phyloP scores from a whole-genome alignment of 2,329 filamentous ascomycete species.

The Penicillium sp. region DNA sequence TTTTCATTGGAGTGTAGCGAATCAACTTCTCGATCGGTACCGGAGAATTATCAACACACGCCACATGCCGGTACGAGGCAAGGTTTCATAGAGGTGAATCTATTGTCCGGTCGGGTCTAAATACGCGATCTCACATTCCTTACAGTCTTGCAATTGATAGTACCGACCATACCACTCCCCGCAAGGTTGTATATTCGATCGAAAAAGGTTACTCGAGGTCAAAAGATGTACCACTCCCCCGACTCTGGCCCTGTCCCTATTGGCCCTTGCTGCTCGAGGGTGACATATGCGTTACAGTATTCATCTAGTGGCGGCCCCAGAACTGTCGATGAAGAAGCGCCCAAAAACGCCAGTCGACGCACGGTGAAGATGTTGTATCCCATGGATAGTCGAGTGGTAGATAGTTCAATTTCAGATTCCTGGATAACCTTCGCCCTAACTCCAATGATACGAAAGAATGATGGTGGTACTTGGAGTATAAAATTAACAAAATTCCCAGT shows the following conservation, averaged over 20 bases:
- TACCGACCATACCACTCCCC: neutral
- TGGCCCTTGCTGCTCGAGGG: neutral
- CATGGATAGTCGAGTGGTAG: neutral
- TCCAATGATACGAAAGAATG: no score
- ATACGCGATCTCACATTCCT: constrained; percentile 3
- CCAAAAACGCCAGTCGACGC: neutral
- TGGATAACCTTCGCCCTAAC: no score
- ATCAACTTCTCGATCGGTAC: no score
- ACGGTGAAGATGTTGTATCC: constrained; percentile 6
- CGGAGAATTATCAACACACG: neutral
- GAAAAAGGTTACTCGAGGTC: neutral
- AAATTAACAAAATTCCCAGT: no score
- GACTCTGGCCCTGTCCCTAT: neutral
- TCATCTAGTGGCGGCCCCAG: neutral
- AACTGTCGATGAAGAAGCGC: neutral
- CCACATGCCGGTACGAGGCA: neutral
- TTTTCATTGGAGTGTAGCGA: no score
- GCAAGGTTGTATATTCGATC: neutral
- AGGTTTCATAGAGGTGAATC: neutral
- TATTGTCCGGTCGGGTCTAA: neutral
- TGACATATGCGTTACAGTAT: neutral
- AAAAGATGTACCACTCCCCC: neutral
- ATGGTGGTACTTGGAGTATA: no score
- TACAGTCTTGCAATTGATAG: neutral
- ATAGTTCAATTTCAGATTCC: neutral